Conservation (phyloP, 2,329 filamentous ascomycete species). For the Arthrobotrys sphaeroides region DNA sequence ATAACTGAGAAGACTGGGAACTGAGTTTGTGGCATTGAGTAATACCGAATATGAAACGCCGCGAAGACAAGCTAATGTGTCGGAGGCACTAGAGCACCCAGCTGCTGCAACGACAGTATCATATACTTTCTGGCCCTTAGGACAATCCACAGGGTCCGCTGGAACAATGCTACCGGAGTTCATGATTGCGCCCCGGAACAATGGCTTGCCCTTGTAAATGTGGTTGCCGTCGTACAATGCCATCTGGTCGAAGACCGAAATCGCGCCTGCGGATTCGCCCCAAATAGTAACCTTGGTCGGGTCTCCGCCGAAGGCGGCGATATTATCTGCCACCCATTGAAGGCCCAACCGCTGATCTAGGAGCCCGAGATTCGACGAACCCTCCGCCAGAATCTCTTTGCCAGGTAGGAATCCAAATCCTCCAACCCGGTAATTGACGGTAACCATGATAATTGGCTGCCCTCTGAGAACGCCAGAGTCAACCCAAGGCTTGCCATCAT, state of each 20-base stretch:
- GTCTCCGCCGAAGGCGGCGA: constrained; percentile 56
- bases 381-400: constrained; percentile 62
- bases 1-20: constrained; percentile 72
- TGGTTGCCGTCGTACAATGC: constrained; percentile 66
- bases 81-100: constrained; percentile 67
- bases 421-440: constrained; percentile 67
- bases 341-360: constrained; percentile 56
- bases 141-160: constrained; percentile 71
- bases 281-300: constrained; percentile 56
- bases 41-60: constrained; percentile 68
- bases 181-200: constrained; percentile 84
- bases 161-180: constrained; percentile 74
- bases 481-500: constrained; percentile 60
- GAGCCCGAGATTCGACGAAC: constrained; percentile 60
- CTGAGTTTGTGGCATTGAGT: constrained; percentile 65
- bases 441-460: constrained; percentile 67
- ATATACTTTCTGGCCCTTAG: constrained; percentile 73
- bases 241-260: constrained; percentile 62
- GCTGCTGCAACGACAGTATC: constrained; percentile 70
- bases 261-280: constrained; percentile 57
- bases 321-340: constrained; percentile 57
- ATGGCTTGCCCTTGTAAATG: constrained; percentile 75
- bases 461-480: constrained; percentile 53
- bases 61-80: constrained; percentile 75
- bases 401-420: constrained; percentile 67